phyloP scores from a whole-genome alignment of 495 filamentous ascomycete genomes.

The Penicillium cinerascens region DNA sequence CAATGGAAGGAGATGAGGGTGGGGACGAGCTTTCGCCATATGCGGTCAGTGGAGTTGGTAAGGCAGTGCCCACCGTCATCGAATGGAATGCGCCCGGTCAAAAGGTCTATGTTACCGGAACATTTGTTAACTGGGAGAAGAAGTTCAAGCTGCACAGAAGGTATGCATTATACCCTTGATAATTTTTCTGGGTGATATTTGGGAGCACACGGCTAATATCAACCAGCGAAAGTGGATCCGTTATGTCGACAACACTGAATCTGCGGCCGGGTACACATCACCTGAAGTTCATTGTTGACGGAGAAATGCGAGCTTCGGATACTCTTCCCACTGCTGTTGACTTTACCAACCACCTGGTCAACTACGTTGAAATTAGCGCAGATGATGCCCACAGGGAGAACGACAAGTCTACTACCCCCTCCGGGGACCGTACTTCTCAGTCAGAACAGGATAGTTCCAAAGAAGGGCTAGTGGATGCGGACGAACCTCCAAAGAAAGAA shows the following conservation, averaged over 20 bases:
- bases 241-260: slow-evolving; percentile 70
- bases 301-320: slow-evolving; percentile 82
- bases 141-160: slow-evolving; percentile 81
- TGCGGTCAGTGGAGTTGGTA: slow-evolving; percentile 50
- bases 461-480: slow-evolving; percentile 31
- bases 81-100: slow-evolving; percentile 78
- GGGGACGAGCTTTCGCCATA: slow-evolving; percentile 64
- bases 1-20: slow-evolving; percentile 75
- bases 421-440: slow-evolving; percentile 45
- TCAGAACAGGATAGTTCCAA: slow-evolving; percentile 37
- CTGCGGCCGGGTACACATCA: slow-evolving; percentile 93
- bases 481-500: slow-evolving; percentile 40
- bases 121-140: slow-evolving; percentile 92
- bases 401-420: slow-evolving; percentile 29
- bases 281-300: slow-evolving; percentile 92
- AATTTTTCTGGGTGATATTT: neutral
- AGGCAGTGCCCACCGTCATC: slow-evolving; percentile 69
- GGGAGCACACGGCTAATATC: slow-evolving; percentile 6
- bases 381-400: slow-evolving; percentile 51
- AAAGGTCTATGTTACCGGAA: slow-evolving; percentile 94
- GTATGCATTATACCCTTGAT: slow-evolving; percentile 42
- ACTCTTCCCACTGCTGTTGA: slow-evolving; percentile 92
- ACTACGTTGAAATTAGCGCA: slow-evolving; percentile 90
- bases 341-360: slow-evolving; percentile 93
- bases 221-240: slow-evolving; percentile 41